Evolutionary conservation across 805 yeast genomes (phyloP), one percentile per base, ranked within the genome.

Genomic region (Saccharomycopsis fodiens): DNA sequence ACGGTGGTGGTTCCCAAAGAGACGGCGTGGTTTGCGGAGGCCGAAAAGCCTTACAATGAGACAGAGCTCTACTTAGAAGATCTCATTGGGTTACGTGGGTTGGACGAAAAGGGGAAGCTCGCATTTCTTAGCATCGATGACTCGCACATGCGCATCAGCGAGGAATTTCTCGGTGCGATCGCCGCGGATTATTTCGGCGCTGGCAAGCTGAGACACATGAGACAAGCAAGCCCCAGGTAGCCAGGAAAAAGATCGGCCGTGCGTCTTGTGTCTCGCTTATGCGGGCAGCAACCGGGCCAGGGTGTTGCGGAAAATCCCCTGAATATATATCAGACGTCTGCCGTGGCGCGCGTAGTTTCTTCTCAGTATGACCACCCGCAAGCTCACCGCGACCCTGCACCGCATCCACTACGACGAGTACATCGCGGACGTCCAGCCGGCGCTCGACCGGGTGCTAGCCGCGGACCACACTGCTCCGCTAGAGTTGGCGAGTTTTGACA

Each of bases 1-100:
- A 72, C 72, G n/a, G 82, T 83, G 1, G 62, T 85, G 4, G 78
- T 78, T 4, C 95, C 95, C 1, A 78, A 75, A 55, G 83, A 82
- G 47, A 75, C 82, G 44, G 79, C 89, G 1, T 76, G 78, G 76
- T 80, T 82, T 56, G 70, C 62, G 21, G 52, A 49, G 32, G 31
- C 40, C 41, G 31, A 20, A 12, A 23, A 22, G n/a, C 12, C 10
- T 13, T 35, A 35, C 41, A 88, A 82, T 54, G 59, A 73, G 30
- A 73, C 89, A 0, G 61, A 58, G 2, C 55, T 78, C 7, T 85
- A 69, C 57, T 54, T 52, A n/a, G 58, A 71, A 21, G 81, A 85
- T 59, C 62, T 72, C 50, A 64, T 85, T 31, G 95, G 95, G 0
- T 60, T 84, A 50, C 67, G 66, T 51, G 52, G 58, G 1, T 64